Evolutionary conservation across 345 rosid species (phyloP).

Genomic region (Syzygium aromaticum): DNA sequence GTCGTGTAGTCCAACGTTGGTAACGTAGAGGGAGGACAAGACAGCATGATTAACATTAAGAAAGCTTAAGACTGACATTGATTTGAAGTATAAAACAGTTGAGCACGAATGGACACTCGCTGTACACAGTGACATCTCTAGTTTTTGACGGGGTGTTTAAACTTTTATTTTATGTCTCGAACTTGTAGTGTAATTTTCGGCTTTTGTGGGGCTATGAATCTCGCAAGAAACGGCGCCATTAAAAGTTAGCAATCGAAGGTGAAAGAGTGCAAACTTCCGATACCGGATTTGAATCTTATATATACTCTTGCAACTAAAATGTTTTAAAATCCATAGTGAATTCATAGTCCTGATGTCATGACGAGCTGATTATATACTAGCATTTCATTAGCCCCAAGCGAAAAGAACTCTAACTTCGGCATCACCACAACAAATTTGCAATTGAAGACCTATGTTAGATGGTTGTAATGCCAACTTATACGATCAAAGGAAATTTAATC

Average conservation of each 20-base stretch:
- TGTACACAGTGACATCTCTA: neutral
- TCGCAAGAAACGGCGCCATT: neutral
- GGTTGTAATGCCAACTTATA: neutral
- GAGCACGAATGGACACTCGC: neutral
- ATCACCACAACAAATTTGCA: neutral
- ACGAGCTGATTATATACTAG: neutral
- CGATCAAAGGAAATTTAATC: neutral
- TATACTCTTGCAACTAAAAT: neutral
- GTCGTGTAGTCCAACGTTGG: neutral
- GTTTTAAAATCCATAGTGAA: neutral
- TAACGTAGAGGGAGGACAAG: neutral
- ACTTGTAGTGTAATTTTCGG: neutral
- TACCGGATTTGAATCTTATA: neutral
- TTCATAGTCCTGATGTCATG: neutral
- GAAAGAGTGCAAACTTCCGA: neutral
- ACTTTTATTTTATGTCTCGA: neutral
- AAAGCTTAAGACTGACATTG: neutral
- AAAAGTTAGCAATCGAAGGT: neutral
- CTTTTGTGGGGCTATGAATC: neutral
- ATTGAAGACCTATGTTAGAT: neutral
- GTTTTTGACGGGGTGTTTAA: neutral
- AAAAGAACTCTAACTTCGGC: neutral
- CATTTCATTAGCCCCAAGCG: neutral
- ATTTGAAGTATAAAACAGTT: neutral
- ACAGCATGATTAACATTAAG: neutral